These are phyloP conservation scores for Phlyctochytrium planicorne DNA, from an alignment of 192 early-diverging fungal species.

Conservation along the genomic window DNA sequence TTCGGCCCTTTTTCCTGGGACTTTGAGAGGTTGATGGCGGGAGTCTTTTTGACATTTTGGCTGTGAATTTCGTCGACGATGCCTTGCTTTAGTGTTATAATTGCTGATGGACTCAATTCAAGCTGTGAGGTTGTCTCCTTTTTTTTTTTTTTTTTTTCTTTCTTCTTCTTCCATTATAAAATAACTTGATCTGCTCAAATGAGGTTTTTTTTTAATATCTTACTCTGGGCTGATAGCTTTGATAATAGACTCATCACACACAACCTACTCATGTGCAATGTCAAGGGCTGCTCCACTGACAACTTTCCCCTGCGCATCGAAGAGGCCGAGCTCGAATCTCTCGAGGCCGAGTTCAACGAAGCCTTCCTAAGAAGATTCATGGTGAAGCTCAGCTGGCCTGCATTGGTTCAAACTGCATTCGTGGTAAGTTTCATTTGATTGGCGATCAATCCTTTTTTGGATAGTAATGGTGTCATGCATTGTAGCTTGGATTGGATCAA, in stretches of 20 bases:
- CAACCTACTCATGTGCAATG: conserved; percentile 99
- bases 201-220: not conserved
- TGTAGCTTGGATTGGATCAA: conserved; percentile 65
- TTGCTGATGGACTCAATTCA: not conserved
- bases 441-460: too few species aligned
- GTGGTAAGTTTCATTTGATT: conserved; percentile 35
- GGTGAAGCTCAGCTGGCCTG: conserved; percentile 77
- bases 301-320: conserved; percentile 90
- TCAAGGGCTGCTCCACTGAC: conserved; percentile 88
- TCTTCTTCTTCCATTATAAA: conserved; percentile 23
- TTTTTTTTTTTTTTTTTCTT: conserved; percentile 16
- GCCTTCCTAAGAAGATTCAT: conserved; percentile 83
- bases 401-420: conserved; percentile 42
- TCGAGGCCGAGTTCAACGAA: conserved; percentile 83
- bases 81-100: conserved; percentile 4
- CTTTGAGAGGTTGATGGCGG: too few species aligned
- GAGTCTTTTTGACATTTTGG: too few species aligned
- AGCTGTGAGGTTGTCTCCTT: not conserved
- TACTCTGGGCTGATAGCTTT: not conserved
- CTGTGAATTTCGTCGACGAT: conserved; percentile 26
- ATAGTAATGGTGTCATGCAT: too few species aligned
- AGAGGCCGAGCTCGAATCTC: conserved; percentile 76
- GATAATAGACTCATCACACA: conserved; percentile 91
- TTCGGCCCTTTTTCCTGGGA: too few species aligned
- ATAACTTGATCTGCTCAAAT: conserved; percentile 33